These are phyloP conservation scores for Fusarium sp. DNA, from an alignment of 2,329 filamentous ascomycete species.

Conservation along the genomic window DNA sequence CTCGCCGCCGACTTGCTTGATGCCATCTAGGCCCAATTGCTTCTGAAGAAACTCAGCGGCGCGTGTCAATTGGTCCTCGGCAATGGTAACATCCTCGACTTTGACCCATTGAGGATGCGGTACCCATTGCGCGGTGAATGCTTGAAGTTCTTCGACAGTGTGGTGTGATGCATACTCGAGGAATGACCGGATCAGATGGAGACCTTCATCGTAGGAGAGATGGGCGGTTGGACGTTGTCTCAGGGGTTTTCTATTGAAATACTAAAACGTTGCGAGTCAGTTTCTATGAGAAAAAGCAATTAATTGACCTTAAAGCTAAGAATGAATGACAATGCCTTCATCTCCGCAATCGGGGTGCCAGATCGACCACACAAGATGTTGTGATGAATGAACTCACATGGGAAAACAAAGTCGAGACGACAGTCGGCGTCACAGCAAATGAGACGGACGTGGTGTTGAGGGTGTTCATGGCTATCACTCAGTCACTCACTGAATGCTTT, in stretches of 20 bases:
- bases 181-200: constrained; percentile 89
- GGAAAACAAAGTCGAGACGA: constrained; percentile 86
- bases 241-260: constrained; percentile 81
- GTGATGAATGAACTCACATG: constrained; percentile 72
- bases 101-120: constrained; percentile 91
- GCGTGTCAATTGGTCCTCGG: constrained; percentile 71
- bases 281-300: constrained; percentile 8
- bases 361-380: too few relatives aligned
- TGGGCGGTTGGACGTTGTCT: constrained; percentile 87
- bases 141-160: constrained; percentile 92
- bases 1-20: constrained; percentile 81
- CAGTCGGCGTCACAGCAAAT: constrained; percentile 87
- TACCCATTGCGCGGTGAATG: constrained; percentile 92
- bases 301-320: background rate
- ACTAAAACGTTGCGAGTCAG: constrained; percentile 63
- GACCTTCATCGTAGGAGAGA: constrained; percentile 93
- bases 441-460: constrained; percentile 86
- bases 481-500: constrained; percentile 5
- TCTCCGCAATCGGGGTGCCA: constrained; percentile 20
- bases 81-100: constrained; percentile 76
- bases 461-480: constrained; percentile 56
- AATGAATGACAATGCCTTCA: background rate
- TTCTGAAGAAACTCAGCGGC: constrained; percentile 76
- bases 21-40: constrained; percentile 83
- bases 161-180: constrained; percentile 87